Conservation (phyloP, 106 monocot species). For the Dendrobium huoshanense region DNA sequence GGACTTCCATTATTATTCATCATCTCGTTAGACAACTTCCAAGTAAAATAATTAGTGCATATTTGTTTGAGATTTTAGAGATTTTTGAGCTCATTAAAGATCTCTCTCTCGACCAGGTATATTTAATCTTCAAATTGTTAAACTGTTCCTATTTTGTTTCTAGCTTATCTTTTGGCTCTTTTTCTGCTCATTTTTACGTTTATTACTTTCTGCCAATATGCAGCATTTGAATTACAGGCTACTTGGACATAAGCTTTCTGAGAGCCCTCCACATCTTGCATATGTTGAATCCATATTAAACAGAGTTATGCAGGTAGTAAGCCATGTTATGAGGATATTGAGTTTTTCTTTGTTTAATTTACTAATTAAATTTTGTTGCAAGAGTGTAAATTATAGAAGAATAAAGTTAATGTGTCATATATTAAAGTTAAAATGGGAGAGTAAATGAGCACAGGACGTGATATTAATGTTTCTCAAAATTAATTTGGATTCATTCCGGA, state of each 20-base stretch:
- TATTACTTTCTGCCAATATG: slow-evolving; percentile 6
- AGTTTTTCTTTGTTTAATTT: background rate
- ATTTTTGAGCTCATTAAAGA: slow-evolving; percentile 23
- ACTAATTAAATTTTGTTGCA: background rate
- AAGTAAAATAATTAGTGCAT: slow-evolving; percentile 18
- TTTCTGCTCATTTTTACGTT: background rate
- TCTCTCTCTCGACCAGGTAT: slow-evolving; percentile 24
- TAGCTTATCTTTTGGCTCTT: background rate
- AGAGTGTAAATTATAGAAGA: no score
- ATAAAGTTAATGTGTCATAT: no score
- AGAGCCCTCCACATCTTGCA: slow-evolving; percentile 11
- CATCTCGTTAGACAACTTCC: slow-evolving; percentile 30
- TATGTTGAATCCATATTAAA: slow-evolving; percentile 8
- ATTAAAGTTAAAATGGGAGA: no score
- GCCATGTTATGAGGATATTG: background rate
- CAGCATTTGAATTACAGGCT: slow-evolving; percentile 36
- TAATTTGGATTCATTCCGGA: no score
- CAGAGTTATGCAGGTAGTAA: slow-evolving; percentile 16
- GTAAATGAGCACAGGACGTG: no score
- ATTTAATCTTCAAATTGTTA: background rate
- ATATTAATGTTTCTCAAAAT: no score
- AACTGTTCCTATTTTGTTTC: background rate
- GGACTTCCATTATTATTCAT: slow-evolving; percentile 28
- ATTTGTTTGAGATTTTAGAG: slow-evolving; percentile 18
- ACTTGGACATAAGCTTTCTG: slow-evolving; percentile 23